Base-by-base conservation (phyloP, 768 basidiomycete genomes). In the Pleurotus eryngii region DNA sequence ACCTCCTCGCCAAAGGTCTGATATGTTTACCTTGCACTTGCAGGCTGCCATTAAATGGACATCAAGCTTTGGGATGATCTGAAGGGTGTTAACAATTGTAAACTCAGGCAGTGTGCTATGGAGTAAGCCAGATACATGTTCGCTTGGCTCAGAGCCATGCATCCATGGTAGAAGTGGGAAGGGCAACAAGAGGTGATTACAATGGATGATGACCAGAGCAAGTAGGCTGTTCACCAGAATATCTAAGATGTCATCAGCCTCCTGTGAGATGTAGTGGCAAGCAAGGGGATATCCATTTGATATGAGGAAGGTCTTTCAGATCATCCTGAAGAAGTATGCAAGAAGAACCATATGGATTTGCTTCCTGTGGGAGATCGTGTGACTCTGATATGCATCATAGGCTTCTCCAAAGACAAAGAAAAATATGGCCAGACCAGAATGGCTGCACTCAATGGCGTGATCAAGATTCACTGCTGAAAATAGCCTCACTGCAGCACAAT, bases 401-500 rank as follows among this genome's bases (percentile, higher is more conserved):
- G 69, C 43, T 38, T 71, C 68, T 20, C 69, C 68, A 27, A 66
- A 60, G 22, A 74, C 57, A 46, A 74, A 75, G 0, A 72, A 60
- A 49, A 68, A 74, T 15, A 65, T 58, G 15, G 64, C 59, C 1
- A 61, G 48, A 1, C 65, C 67, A 2, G 55, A 8, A 5, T 59
- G 65, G 46, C 59, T 54, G 17, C 64, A 30, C 0, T 63, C 30
- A 3, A 46, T 54, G 3, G 66, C 24, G 15, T 49, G 66, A 12
- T 67, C 15, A 3, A 76, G 60, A 0, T 64, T 59, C 0, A 55
- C 59, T 3, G 68, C 66, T 9, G 70, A 72, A 56, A 74, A 74
- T 0, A 75, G 61, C 0, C 70, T 65, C 1, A 68, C 58, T 0
- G 72, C 74, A 0, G 72, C 74, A 45, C 61, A 63, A 57, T 76